Base-by-base conservation (phyloP, 2,329 filamentous ascomycete genomes). In the Biscogniauxia sp. region DNA sequence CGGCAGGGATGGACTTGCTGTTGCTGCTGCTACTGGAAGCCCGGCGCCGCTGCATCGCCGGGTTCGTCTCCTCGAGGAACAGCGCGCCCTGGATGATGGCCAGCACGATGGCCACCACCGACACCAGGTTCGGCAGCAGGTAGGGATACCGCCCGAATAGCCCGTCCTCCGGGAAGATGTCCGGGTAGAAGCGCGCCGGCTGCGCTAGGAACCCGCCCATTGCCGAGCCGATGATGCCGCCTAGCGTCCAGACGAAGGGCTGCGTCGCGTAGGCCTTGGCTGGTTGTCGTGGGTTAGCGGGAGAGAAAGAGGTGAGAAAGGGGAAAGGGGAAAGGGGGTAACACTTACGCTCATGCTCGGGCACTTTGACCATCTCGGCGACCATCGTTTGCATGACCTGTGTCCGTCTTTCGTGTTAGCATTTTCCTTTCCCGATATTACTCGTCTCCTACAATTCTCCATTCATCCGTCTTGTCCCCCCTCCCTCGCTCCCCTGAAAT, bases 91-190 rank as follows among this genome's bases (percentile, higher is more conserved):
- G 69, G 8, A 85, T 68, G 37, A 90, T 79, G 65, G 91, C 88
- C 5, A 90, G 64, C 1, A 84, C 65, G 32, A 91, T 79, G 9
- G 90, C 79, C 1, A 73, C 78, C 0, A 88, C 87, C 0, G 87
- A 84, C 55, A 90, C 78, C 1, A 91, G 67, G 67, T 91, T 92
- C 1, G 89, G 89, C 5, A 83, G 76, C n/a, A 91, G 79, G 66
- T 91, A 93, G 0, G 90, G 90, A 67, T 88, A 91, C 7, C 82
- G 80, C 51, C 88, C 88, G 54, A 79, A 79, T 1, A 79, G 51
- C 1, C 77, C 77, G 25, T 78, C 77, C 25, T 70, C 63, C 1
- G 76, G 67, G 53, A 79, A 79, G 20, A 77, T 49, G 0, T 64
- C 65, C 15, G 70, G 74, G 55, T 76, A 76, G 60, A 74, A 75